phyloP scores from a whole-genome alignment of 345 rosid genomes.

The Citrus maxima region DNA sequence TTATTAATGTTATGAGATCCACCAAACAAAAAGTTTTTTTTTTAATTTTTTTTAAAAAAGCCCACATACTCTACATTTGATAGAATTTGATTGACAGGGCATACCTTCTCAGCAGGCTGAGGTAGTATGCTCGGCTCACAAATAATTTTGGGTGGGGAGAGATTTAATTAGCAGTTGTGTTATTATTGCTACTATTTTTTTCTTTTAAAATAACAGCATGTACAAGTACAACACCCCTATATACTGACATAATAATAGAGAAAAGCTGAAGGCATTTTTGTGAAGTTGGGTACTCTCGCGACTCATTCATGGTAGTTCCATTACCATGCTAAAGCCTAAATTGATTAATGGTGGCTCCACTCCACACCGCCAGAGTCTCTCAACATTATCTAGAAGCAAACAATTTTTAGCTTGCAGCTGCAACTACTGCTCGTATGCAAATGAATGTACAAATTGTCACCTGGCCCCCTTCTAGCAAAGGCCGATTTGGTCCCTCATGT shows the following conservation, averaged over 20 bases:
- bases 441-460: neutral
- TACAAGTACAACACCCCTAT: too few relatives aligned
- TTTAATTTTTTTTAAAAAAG: too few relatives aligned
- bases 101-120: too few relatives aligned
- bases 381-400: neutral
- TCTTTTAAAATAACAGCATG: too few relatives aligned
- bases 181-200: too few relatives aligned
- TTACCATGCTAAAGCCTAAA: neutral
- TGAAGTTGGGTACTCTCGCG: neutral
- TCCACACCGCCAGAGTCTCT: too few relatives aligned
- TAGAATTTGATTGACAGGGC: too few relatives aligned
- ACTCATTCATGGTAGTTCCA: neutral
- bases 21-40: too few relatives aligned
- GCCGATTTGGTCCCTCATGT: neutral
- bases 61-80: too few relatives aligned
- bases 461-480: neutral
- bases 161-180: too few relatives aligned
- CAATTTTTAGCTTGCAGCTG: neutral
- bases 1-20: too few relatives aligned
- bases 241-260: neutral
- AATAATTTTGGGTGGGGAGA: too few relatives aligned
- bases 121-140: rapidly evolving
- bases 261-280: neutral
- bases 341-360: neutral
- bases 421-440: neutral